Evolutionary conservation across 306 rosid species (phyloP).

Genomic region (Pueraria montana): DNA sequence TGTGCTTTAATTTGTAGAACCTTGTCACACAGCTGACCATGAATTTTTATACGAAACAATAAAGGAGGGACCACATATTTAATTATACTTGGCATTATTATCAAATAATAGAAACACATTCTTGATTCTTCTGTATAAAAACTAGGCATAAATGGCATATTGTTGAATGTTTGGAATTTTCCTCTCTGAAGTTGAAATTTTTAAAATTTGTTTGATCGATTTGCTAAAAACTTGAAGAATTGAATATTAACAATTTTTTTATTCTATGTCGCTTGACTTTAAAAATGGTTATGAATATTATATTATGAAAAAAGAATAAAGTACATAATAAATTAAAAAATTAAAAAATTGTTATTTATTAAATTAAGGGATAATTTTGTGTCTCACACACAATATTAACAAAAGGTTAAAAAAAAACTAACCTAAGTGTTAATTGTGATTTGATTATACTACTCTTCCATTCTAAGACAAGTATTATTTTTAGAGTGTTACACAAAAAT

Average conservation of each 20-base stretch:
- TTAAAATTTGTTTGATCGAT: neutral
- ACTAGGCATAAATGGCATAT: slow-evolving; percentile 12
- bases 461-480: neutral
- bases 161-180: slow-evolving; percentile 5
- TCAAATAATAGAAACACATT: slow-evolving; percentile 27
- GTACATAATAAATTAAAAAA: neutral
- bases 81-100: slow-evolving; percentile 24
- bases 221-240: neutral
- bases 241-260: too few species aligned
- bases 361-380: too few species aligned
- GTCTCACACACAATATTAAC: neutral
- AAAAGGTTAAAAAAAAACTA: neutral
- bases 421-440: neutral
- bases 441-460: neutral
- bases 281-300: too few species aligned
- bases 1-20: slow-evolving; percentile 29
- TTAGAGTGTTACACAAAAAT: neutral
- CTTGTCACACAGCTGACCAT: slow-evolving; percentile 30
- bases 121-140: slow-evolving; percentile 20
- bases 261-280: too few species aligned
- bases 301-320: neutral
- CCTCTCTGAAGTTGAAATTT: neutral
- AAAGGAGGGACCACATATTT: slow-evolving; percentile 41
- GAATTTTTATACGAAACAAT: slow-evolving; percentile 8
- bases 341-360: too few species aligned